Percentiles rank a stretch among this genome's conserved stretches.
Conservation (phyloP, 140 eudicot genomes). For the Erigeron philadelphicus region DNA sequence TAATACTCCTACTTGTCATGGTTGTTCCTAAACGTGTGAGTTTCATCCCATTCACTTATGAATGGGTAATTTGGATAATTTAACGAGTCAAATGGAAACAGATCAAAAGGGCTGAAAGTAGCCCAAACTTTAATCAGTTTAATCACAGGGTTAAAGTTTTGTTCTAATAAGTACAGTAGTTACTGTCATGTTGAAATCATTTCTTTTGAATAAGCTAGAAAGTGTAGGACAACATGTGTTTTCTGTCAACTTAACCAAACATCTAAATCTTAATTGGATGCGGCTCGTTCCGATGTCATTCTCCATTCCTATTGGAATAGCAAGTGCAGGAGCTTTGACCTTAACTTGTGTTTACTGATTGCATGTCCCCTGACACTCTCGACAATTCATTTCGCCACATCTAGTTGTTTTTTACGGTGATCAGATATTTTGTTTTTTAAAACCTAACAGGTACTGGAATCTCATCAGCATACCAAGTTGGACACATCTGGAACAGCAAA, state of each 20-base stretch:
- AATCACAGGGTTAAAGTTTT: not conserved
- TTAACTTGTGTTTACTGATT: not conserved
- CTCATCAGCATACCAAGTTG: constrained; percentile 81
- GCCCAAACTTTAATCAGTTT: not conserved
- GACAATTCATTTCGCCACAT: not conserved
- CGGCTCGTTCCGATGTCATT: too few relatives aligned
- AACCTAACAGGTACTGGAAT: constrained; percentile 62
- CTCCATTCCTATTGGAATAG: too few relatives aligned
- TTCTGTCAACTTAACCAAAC: not conserved
- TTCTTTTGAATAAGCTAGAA: not conserved
- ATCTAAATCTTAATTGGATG: too few relatives aligned
- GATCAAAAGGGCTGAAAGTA: not conserved
- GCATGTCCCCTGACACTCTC: not conserved
- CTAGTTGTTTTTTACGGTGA: not conserved
- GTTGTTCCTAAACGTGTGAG: not conserved
- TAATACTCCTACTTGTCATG: not conserved
- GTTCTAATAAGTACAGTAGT: not conserved
- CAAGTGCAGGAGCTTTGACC: too few relatives aligned
- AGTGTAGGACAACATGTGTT: not conserved
- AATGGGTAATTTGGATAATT: not conserved
- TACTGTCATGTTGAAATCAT: not conserved
- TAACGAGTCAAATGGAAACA: not conserved
- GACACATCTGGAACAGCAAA: constrained; percentile 95
- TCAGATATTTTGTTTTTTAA: constrained; percentile 19
- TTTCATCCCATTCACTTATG: not conserved